A percentile compares a stretch with the other conserved stretches of the same genome.
Evolutionary conservation across 2,329 filamentous ascomycete genomes (phyloP).

Genomic region (Fusarium brevicatenulatum): DNA sequence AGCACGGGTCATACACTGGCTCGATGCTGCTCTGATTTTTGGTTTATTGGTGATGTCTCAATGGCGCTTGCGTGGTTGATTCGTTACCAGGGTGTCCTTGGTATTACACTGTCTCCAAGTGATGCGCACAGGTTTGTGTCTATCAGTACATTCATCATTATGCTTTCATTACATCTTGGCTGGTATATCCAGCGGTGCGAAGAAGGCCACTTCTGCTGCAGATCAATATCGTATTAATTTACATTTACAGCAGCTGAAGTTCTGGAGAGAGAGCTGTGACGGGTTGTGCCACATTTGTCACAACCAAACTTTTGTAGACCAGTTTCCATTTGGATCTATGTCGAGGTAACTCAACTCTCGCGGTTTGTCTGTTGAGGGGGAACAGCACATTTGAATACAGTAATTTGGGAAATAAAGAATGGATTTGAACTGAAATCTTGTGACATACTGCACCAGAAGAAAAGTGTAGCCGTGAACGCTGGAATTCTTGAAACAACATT

Average conservation of each 20-base stretch:
- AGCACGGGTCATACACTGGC: conserved; percentile 14
- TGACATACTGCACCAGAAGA: neutral
- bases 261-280: neutral
- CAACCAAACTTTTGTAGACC: neutral
- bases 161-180: conserved; percentile 40
- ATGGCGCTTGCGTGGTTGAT: conserved; percentile 32
- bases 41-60: conserved; percentile 12
- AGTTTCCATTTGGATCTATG: too few relatives aligned
- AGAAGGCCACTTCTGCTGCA: conserved; percentile 7
- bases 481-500: neutral
- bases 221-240: neutral
- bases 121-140: conserved; percentile 21
- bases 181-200: conserved; percentile 39
- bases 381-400: neutral
- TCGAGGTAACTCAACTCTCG: neutral
- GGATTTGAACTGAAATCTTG: neutral
- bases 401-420: neutral
- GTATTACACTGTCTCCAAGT: conserved; percentile 43
- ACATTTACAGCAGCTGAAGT: neutral
- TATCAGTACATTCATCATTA: neutral
- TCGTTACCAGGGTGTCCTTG: conserved; percentile 38
- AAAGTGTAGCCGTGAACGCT: neutral
- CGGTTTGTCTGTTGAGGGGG: neutral
- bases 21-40: conserved; percentile 34
- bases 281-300: neutral